A percentile compares a stretch with the other conserved stretches of the same genome.
phyloP scores from a whole-genome alignment of 805 yeast genomes.

The Phaffomyces opuntiae region DNA sequence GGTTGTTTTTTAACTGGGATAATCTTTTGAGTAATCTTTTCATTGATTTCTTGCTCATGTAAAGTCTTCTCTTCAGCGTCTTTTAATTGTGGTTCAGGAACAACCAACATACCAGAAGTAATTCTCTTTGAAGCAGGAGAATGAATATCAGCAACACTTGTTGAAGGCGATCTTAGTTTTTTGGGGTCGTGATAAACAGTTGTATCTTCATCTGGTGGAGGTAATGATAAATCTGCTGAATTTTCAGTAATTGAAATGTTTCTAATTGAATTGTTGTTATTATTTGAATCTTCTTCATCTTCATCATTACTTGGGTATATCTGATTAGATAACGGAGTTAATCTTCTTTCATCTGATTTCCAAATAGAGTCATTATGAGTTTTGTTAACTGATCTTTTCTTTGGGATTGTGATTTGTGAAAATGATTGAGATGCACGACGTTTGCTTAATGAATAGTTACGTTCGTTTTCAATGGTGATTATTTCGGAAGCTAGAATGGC shows the following conservation, averaged over 20 bases:
- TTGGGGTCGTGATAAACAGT: slow-evolving; percentile 19
- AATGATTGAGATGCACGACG: slow-evolving; percentile 20
- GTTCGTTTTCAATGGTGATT: slow-evolving; percentile 18
- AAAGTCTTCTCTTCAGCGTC: slow-evolving; percentile 32
- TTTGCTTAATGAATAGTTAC: slow-evolving; percentile 7
- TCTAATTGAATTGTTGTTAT: slow-evolving; percentile 8
- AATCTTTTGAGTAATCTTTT: slow-evolving; percentile 17
- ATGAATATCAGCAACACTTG: slow-evolving; percentile 11
- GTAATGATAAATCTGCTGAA: slow-evolving; percentile 27
- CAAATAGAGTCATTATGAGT: slow-evolving; percentile 9
- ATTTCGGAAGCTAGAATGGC: slow-evolving; percentile 38
- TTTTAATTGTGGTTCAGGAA: slow-evolving; percentile 36
- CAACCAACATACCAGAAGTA: slow-evolving; percentile 36
- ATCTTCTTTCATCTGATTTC: slow-evolving; percentile 20
- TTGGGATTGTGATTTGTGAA: slow-evolving; percentile 21
- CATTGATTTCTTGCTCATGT: slow-evolving; percentile 31
- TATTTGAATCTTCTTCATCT: too few species aligned
- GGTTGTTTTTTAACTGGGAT: slow-evolving; percentile 15
- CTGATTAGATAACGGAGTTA: slow-evolving; percentile 35
- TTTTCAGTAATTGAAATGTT: slow-evolving; percentile 25
- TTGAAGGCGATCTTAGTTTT: slow-evolving; percentile 14
- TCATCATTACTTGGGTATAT: slow-evolving; percentile 26
- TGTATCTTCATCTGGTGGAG: slow-evolving; percentile 21
- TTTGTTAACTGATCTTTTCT: slow-evolving; percentile 15
- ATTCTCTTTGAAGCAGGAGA: slow-evolving; percentile 28